Evolutionary conservation across 306 rosid species (phyloP).

Genomic region (Ormosia emarginata): DNA sequence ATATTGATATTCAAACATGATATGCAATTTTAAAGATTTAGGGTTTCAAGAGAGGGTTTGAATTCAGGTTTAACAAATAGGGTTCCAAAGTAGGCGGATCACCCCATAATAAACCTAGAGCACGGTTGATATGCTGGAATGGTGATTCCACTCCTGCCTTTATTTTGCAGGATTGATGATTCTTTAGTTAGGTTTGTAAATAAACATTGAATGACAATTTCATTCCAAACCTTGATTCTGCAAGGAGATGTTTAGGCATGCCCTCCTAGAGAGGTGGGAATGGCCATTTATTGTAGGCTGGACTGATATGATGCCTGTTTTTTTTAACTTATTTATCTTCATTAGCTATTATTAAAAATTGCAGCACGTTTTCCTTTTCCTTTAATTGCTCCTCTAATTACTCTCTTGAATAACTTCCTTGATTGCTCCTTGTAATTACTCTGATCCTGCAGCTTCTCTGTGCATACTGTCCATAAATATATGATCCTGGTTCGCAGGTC

Average conservation of each 20-base stretch:
- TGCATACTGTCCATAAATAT: neutral
- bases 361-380: neutral
- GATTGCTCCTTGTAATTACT: neutral
- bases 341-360: neutral
- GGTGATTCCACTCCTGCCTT: neutral
- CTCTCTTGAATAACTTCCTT: neutral
- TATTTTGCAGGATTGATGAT: neutral
- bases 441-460: neutral
- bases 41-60: neutral
- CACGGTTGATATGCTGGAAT: neutral
- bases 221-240: neutral
- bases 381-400: neutral
- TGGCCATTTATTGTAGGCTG: neutral
- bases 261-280: neutral
- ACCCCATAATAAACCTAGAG: neutral
- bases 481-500: neutral
- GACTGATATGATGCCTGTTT: neutral
- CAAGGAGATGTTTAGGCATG: neutral
- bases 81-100: neutral
- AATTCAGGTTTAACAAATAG: neutral
- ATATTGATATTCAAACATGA: neutral
- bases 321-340: too few species aligned
- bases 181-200: neutral
- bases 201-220: neutral
- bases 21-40: neutral